Conservation (phyloP, 2,329 filamentous ascomycete species). For the Pyrenochaeta sp. region DNA sequence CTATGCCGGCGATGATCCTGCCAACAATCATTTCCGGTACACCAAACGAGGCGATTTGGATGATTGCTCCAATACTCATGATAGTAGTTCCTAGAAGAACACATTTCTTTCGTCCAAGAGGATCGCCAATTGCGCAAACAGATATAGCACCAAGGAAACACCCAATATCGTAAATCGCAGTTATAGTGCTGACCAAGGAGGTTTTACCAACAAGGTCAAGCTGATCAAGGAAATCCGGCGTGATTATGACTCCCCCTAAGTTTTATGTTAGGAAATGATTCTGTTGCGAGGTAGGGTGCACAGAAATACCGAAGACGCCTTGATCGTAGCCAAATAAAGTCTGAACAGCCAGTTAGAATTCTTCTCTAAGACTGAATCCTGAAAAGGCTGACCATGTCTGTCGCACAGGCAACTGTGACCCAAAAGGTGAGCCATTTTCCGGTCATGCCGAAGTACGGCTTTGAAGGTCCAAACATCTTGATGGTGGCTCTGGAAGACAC, state of each 20-base stretch:
- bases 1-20: conserved; percentile 57
- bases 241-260: conserved; percentile 62
- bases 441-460: conserved; percentile 63
- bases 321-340: conserved; percentile 59
- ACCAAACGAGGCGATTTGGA: conserved; percentile 58
- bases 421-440: conserved; percentile 66
- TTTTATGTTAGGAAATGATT: background rate
- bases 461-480: conserved; percentile 31
- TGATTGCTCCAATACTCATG: conserved; percentile 59
- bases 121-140: conserved; percentile 56
- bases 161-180: conserved; percentile 67
- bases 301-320: conserved; percentile 60
- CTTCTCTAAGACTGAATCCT: background rate
- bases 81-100: conserved; percentile 59
- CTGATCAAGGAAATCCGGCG: conserved; percentile 60
- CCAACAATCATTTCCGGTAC: conserved; percentile 61
- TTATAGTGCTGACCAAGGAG: conserved; percentile 58
- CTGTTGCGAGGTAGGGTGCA: background rate
- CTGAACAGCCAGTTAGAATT: conserved; percentile 21
- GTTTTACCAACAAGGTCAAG: conserved; percentile 55
- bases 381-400: conserved; percentile 24
- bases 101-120: conserved; percentile 58
- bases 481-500: background rate
- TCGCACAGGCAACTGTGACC: conserved; percentile 55
- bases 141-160: conserved; percentile 66